These are phyloP conservation scores for Agrostemma githago DNA, from an alignment of 148 eudicot species.

Conservation along the genomic window DNA sequence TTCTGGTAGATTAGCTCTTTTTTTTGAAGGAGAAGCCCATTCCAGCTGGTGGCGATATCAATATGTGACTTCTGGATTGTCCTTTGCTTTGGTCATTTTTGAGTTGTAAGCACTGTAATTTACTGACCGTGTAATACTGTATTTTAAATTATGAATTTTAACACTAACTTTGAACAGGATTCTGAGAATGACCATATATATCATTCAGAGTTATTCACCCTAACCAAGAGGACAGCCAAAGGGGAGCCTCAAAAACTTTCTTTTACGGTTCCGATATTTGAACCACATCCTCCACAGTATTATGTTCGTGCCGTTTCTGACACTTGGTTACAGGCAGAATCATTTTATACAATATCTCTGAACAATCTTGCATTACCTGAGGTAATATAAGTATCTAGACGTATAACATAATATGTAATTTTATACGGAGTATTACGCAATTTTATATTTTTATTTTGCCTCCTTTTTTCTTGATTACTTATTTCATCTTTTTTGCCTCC, in stretches of 20 bases:
- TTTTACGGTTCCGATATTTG: slow-evolving; percentile 94
- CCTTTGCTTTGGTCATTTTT: not conserved
- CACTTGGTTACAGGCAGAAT: slow-evolving; percentile 93
- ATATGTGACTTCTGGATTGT: not conserved
- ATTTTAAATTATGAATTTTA: slow-evolving; percentile 11
- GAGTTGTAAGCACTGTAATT: not conserved
- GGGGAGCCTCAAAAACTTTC: slow-evolving; percentile 90
- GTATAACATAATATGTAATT: not conserved
- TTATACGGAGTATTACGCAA: no score
- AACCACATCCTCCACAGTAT: slow-evolving; percentile 98
- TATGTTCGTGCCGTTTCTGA: slow-evolving; percentile 93
- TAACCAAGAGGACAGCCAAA: slow-evolving; percentile 77
- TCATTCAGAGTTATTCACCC: slow-evolving; percentile 87
- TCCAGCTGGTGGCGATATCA: not conserved
- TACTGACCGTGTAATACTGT: not conserved
- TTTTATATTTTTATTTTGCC: not conserved
- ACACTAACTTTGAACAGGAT: slow-evolving; percentile 42
- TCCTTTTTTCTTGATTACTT: not conserved
- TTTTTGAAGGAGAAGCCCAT: not conserved
- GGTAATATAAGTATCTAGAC: slow-evolving; percentile 37
- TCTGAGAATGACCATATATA: slow-evolving; percentile 97
- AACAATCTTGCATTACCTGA: slow-evolving; percentile 92
- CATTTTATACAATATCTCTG: slow-evolving; percentile 78
- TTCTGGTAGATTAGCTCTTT: not conserved
- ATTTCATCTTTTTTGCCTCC: not conserved